A percentile compares a stretch with the other conserved stretches of the same genome.
phyloP scores from a whole-genome alignment of 2,329 filamentous ascomycete species.

The Fusarium denticulatum region DNA sequence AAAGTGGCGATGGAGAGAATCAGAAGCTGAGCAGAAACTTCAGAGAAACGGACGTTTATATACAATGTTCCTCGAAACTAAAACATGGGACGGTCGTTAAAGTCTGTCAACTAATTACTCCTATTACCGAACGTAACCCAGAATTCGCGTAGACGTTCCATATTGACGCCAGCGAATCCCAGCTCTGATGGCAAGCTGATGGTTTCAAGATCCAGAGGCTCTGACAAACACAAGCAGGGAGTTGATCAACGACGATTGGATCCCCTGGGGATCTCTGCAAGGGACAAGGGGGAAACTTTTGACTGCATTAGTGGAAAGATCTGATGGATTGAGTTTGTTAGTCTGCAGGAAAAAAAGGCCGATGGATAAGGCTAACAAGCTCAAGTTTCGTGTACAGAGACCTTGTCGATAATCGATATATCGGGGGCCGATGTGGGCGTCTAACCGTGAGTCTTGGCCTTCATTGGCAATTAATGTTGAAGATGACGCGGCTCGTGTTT shows the following conservation, averaged over 20 bases:
- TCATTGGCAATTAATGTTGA: conserved; percentile 11
- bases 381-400: conserved; percentile 37
- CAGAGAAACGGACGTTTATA: conserved; percentile 35
- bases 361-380: conserved; percentile 16
- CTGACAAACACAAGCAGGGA: conserved; percentile 25
- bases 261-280: conserved; percentile 36
- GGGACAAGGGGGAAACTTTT: conserved; percentile 13
- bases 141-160: conserved; percentile 23
- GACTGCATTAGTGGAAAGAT: conserved; percentile 42
- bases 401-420: conserved; percentile 3
- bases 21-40: conserved; percentile 5
- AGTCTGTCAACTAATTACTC: conserved; percentile 13
- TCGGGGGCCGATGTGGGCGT: conserved; percentile 3
- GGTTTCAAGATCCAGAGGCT: conserved; percentile 37
- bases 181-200: conserved; percentile 27
- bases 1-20: conserved; percentile 39
- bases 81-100: conserved; percentile 12
- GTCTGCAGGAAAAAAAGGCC: conserved; percentile 14
- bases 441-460: background rate
- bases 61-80: background rate
- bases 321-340: conserved; percentile 7
- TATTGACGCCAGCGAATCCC: conserved; percentile 30
- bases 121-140: conserved; percentile 11
- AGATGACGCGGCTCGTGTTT: conserved; percentile 41
- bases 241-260: conserved; percentile 11